Evolutionary conservation across 2,329 filamentous ascomycete species (phyloP).

Genomic region (Colletotrichum aenigma): DNA sequence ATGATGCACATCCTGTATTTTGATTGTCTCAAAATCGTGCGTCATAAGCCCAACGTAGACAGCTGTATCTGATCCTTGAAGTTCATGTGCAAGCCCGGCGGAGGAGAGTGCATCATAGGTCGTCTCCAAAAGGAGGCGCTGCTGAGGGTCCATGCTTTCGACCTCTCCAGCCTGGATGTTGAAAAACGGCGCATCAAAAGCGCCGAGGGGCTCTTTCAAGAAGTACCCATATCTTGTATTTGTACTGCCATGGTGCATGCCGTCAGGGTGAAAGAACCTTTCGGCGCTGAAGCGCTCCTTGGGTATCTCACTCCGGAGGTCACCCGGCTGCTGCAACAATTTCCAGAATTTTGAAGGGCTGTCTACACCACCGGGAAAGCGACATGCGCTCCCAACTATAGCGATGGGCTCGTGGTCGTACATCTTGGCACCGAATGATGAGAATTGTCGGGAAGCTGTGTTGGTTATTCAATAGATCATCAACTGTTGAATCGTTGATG

Average conservation of each 20-base stretch:
- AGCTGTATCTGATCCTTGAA: not conserved
- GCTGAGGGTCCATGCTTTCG: constrained; percentile 36
- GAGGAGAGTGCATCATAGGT: constrained; percentile 35
- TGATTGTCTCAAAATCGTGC: constrained; percentile 26
- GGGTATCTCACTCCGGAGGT: not conserved
- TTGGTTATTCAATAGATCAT: not conserved
- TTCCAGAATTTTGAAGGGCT: constrained; percentile 25
- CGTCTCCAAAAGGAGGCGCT: constrained; percentile 34
- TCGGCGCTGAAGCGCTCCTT: not conserved
- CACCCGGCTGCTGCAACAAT: constrained; percentile 14
- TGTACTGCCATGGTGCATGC: constrained; percentile 14
- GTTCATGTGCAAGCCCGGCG: constrained; percentile 10
- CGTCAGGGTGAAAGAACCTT: not conserved
- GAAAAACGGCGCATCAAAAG: constrained; percentile 33
- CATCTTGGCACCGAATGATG: not conserved
- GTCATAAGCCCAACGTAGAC: constrained; percentile 25
- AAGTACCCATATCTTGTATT: constrained; percentile 26
- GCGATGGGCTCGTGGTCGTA: constrained; percentile 24
- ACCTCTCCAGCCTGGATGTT: constrained; percentile 29
- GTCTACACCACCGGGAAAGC: constrained; percentile 24
- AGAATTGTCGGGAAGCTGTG: not conserved
- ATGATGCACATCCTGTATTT: constrained; percentile 25
- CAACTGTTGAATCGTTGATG: not conserved
- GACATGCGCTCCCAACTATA: constrained; percentile 25
- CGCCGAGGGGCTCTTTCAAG: constrained; percentile 19